These are phyloP conservation scores for Alloteropsis semialata DNA, from an alignment of 176 grass and related monocot species.

Conservation along the genomic window DNA sequence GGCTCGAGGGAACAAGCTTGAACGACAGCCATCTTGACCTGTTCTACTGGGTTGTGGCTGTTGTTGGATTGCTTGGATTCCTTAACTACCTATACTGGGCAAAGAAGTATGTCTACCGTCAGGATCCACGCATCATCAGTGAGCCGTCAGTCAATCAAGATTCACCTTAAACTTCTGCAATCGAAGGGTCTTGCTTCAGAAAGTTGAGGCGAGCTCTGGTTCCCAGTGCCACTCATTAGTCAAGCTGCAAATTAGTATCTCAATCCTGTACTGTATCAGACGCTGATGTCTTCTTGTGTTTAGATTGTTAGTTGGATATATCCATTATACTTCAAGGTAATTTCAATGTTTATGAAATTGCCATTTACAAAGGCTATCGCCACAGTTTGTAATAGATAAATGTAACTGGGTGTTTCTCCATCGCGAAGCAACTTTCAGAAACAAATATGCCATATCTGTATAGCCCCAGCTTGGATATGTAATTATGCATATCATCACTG, in stretches of 20 bases:
- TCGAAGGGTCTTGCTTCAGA: background rate
- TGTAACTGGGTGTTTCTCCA: background rate
- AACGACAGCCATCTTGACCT: slow-evolving; percentile 60
- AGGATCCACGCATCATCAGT: slow-evolving; percentile 3
- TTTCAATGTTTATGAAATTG: background rate
- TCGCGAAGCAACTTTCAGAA: too few species aligned
- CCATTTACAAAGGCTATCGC: background rate
- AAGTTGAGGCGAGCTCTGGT: background rate
- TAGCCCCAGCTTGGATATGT: background rate
- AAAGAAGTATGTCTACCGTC: slow-evolving; percentile 50
- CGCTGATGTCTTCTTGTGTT: background rate
- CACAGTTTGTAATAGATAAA: background rate
- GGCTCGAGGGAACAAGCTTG: slow-evolving; percentile 64
- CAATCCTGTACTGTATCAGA: background rate
- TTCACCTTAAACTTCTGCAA: background rate
- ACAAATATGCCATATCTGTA: background rate
- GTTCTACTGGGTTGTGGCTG: slow-evolving; percentile 62
- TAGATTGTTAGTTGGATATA: background rate
- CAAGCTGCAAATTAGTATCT: background rate
- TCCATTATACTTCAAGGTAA: background rate
- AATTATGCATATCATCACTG: background rate
- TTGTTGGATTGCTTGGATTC: slow-evolving; percentile 41
- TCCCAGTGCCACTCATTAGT: background rate
- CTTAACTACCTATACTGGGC: slow-evolving; percentile 62
- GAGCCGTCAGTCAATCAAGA: background rate